A percentile compares a stretch with the other conserved stretches of the same genome.
phyloP scores from a whole-genome alignment of 352 stramenopile species.

The Saprolegnia parasitica region DNA sequence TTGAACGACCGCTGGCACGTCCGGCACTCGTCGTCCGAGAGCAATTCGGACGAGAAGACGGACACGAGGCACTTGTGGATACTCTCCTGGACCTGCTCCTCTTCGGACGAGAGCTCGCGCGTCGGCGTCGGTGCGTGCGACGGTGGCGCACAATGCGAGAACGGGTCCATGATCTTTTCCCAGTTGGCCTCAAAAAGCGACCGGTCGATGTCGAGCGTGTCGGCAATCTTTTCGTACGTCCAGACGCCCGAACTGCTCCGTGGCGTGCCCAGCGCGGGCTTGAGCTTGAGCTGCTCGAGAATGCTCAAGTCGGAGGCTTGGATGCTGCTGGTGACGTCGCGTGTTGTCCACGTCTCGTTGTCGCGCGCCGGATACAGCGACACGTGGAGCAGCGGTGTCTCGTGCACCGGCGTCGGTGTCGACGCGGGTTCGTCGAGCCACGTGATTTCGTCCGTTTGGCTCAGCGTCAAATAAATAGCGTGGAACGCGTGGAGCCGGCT shows the following conservation, averaged over 20 bases:
- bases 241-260: neutral
- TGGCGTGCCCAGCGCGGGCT: neutral
- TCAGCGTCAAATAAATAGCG: slow-evolving; percentile 61
- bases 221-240: slow-evolving; percentile 14
- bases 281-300: slow-evolving; percentile 17
- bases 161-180: neutral
- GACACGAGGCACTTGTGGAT: slow-evolving; percentile 78
- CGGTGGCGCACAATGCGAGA: neutral
- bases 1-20: slow-evolving; percentile 62
- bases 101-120: slow-evolving; percentile 58
- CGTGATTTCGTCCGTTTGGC: slow-evolving; percentile 49
- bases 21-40: slow-evolving; percentile 48
- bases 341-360: neutral
- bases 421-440: slow-evolving; percentile 33
- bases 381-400: neutral
- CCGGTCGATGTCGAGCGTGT: neutral
- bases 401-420: neutral
- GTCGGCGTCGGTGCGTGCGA: neutral
- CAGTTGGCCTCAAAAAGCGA: slow-evolving; percentile 14
- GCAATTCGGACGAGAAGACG: slow-evolving; percentile 72
- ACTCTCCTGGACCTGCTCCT: slow-evolving; percentile 72
- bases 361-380: neutral
- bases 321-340: neutral
- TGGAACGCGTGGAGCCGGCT: slow-evolving; percentile 73
- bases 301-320: slow-evolving; percentile 7